Conservation (phyloP, 2,329 filamentous ascomycete species). For the Neurospora sp. region DNA sequence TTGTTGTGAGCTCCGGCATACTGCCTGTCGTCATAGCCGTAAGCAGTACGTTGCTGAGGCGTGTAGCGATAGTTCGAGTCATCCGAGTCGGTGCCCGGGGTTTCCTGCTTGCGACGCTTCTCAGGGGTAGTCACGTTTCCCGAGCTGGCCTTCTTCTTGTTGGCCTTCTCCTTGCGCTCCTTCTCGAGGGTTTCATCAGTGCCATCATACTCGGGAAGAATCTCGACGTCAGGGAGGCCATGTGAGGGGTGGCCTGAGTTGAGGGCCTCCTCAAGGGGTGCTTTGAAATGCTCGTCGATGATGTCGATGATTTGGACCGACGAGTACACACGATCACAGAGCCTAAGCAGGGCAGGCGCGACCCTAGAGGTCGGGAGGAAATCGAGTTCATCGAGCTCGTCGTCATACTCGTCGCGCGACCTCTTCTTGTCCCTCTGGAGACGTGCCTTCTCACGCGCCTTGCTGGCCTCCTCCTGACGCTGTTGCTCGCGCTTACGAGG, state of each 20-base stretch:
- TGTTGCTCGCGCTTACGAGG: constrained; percentile 56
- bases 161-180: constrained; percentile 17
- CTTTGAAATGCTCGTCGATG: constrained; percentile 23
- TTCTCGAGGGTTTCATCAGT: constrained; percentile 23
- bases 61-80: constrained; percentile 10
- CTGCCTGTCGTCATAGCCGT: not conserved
- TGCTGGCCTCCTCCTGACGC: constrained; percentile 24
- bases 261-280: constrained; percentile 33
- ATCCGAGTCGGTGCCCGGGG: not conserved
- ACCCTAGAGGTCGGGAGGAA: not conserved
- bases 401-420: constrained; percentile 23
- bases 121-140: constrained; percentile 13
- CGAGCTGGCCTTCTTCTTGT: constrained; percentile 15
- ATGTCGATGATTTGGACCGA: constrained; percentile 38
- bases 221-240: constrained; percentile 47
- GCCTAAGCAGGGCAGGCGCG: not conserved
- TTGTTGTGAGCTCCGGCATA: not conserved
- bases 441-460: constrained; percentile 21
- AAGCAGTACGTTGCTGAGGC: constrained; percentile 16
- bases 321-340: constrained; percentile 35
- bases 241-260: constrained; percentile 30
- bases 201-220: constrained; percentile 42
- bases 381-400: constrained; percentile 3
- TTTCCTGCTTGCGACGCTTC: constrained; percentile 1
- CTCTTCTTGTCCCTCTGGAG: constrained; percentile 20